These are phyloP conservation scores for Oryza officinalis DNA, from an alignment of 176 grass and related monocot genomes.

Conservation along the genomic window DNA sequence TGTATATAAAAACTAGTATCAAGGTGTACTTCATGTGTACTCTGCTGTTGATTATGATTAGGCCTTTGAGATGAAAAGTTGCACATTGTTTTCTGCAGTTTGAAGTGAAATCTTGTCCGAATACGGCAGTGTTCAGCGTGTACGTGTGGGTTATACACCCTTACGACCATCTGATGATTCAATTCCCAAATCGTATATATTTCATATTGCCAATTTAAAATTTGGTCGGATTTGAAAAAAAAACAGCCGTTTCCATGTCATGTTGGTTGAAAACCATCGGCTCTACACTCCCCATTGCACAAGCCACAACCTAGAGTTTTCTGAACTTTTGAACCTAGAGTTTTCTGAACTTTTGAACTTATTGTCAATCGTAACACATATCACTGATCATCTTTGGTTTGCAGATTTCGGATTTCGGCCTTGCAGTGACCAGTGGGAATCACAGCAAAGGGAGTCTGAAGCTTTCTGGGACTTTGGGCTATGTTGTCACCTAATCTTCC, in stretches of 20 bases:
- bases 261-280: no score
- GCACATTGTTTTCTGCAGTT: background rate
- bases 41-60: background rate
- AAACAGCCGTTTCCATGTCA: no score
- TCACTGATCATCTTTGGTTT: background rate
- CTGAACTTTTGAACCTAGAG: no score
- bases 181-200: background rate
- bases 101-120: background rate
- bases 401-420: conserved; percentile 96
- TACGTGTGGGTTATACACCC: background rate
- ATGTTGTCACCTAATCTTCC: conserved; percentile 33
- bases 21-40: background rate
- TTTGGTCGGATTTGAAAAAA: no score
- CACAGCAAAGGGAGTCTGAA: conserved; percentile 75
- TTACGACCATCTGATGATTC: no score
- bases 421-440: conserved; percentile 74
- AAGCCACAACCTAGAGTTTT: no score
- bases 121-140: background rate
- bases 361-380: background rate
- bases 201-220: background rate
- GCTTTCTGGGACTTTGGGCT: conserved; percentile 80
- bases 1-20: background rate
- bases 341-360: no score
- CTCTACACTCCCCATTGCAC: no score
- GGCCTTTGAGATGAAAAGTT: background rate